Conservation (phyloP, 179 eudicot genomes). For the Amaranthus tricolor region DNA sequence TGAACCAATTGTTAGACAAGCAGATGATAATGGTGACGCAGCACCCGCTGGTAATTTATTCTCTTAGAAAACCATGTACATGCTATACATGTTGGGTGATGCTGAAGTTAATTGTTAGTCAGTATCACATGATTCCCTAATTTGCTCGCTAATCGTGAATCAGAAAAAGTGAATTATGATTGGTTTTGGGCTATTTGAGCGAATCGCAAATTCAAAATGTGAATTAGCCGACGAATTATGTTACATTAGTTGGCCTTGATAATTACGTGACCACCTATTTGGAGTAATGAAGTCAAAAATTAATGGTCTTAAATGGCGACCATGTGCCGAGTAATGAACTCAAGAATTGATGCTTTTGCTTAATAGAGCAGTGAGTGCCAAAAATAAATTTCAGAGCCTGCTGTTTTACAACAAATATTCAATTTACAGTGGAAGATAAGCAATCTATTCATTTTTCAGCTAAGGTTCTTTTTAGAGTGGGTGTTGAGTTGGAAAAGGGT, state of each 20-base stretch:
- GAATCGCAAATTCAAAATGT: too few relatives aligned
- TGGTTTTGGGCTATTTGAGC: too few relatives aligned
- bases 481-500: neutral
- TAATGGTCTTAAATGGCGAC: neutral
- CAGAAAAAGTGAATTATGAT: too few relatives aligned
- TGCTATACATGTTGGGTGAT: neutral
- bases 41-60: conserved; percentile 51
- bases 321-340: neutral
- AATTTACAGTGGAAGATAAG: neutral
- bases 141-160: too few relatives aligned
- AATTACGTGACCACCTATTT: neutral
- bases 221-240: too few relatives aligned
- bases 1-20: conserved; percentile 54
- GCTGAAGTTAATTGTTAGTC: neutral
- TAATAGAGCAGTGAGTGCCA: neutral
- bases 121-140: too few relatives aligned
- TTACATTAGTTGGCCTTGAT: neutral
- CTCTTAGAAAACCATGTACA: neutral
- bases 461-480: neutral
- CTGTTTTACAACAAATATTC: neutral
- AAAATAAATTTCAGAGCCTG: neutral
- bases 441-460: neutral
- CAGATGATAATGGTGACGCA: conserved; percentile 53
- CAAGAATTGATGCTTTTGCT: neutral
- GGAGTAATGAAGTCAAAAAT: neutral